phyloP scores from a whole-genome alignment of 2,329 filamentous ascomycete genomes.

The Botrytis cinerea region DNA sequence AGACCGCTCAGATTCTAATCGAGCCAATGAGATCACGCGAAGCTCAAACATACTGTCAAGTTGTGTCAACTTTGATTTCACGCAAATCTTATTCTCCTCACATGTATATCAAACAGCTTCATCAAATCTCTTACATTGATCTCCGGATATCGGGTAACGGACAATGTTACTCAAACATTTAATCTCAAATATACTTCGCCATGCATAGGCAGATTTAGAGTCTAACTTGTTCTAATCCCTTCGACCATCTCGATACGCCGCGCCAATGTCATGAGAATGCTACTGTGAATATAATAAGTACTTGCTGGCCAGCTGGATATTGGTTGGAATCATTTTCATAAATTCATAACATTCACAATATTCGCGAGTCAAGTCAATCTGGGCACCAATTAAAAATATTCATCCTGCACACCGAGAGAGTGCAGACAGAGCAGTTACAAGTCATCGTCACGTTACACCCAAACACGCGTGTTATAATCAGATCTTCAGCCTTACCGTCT shows the following conservation, averaged over 20 bases:
- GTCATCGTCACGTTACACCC: neutral
- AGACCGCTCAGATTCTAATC: neutral
- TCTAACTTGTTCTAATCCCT: neutral
- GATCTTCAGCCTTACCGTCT: constrained; percentile 3
- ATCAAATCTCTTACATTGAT: neutral
- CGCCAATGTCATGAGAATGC: neutral
- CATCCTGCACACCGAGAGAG: neutral
- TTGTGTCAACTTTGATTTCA: neutral
- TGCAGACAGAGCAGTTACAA: neutral
- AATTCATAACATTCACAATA: neutral
- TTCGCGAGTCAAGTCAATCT: neutral
- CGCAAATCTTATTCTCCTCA: neutral
- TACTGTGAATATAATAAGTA: neutral
- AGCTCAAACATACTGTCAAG: neutral
- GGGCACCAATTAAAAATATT: neutral
- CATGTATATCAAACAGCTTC: neutral
- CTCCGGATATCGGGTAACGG: neutral
- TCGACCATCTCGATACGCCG: neutral
- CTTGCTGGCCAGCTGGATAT: neutral
- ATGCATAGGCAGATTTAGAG: constrained; percentile 11
- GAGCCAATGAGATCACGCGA: neutral
- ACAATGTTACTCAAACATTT: neutral
- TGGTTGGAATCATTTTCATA: neutral
- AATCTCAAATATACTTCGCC: constrained; percentile 8
- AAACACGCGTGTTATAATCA: neutral